phyloP scores from a whole-genome alignment of 441 rosid species.

The Erodium texanum region DNA sequence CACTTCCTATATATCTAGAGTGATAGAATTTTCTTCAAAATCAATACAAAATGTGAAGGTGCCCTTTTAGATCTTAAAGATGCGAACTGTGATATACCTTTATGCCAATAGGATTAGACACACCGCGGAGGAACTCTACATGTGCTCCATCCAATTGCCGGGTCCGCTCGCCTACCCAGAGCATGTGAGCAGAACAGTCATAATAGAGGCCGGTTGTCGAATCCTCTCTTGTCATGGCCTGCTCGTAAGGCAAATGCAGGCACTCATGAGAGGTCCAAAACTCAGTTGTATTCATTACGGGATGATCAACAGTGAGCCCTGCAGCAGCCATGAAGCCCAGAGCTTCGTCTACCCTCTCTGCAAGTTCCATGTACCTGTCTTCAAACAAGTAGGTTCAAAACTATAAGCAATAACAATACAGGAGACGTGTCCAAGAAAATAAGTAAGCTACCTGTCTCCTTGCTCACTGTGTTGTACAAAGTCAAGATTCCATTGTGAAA shows the following conservation, averaged over 20 bases:
- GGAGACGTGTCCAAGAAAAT: background rate
- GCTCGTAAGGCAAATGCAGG: conserved; percentile 49
- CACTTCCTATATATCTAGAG: no score
- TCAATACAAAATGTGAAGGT: background rate
- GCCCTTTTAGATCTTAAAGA: background rate
- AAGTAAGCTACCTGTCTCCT: conserved; percentile 37
- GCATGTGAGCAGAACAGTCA: conserved; percentile 54
- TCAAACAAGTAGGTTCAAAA: background rate
- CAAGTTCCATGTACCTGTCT: conserved; percentile 43
- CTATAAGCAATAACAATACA: background rate
- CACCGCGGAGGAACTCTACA: conserved; percentile 48
- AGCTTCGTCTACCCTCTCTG: conserved; percentile 48
- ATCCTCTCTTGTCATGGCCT: conserved; percentile 47
- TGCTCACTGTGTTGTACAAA: conserved; percentile 42
- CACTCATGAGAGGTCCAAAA: conserved; percentile 58
- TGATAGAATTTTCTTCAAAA: no score
- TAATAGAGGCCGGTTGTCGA: conserved; percentile 47
- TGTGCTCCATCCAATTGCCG: conserved; percentile 53
- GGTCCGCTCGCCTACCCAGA: conserved; percentile 57
- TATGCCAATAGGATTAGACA: conserved; percentile 45
- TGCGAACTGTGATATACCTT: conserved; percentile 24
- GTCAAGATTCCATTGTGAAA: conserved; percentile 50
- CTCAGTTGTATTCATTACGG: conserved; percentile 38
- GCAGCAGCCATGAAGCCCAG: conserved; percentile 54
- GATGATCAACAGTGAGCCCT: conserved; percentile 45